phyloP scores from a whole-genome alignment of 176 grass and related monocot species.

The Musa beccarii region DNA sequence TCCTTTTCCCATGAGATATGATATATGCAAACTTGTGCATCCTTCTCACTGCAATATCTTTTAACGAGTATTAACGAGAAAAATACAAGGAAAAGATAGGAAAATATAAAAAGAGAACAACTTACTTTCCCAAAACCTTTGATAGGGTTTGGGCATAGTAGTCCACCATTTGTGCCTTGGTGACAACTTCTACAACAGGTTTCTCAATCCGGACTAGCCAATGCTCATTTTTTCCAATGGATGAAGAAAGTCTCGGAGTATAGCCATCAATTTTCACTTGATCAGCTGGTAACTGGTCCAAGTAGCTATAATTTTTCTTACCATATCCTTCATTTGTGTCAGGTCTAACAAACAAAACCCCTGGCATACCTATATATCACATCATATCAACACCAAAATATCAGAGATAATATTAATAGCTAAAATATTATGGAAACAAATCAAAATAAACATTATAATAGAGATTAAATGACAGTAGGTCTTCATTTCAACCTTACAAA shows the following conservation, averaged over 20 bases:
- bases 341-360: constrained; percentile 48
- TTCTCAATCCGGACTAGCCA: constrained; percentile 81
- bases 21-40: constrained; percentile 90
- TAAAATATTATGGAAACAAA: background rate
- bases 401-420: background rate
- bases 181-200: constrained; percentile 71
- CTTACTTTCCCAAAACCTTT: constrained; percentile 85
- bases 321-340: constrained; percentile 36
- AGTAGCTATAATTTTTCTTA: constrained; percentile 21
- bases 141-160: constrained; percentile 56
- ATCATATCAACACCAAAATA: constrained; percentile 5
- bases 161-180: constrained; percentile 82
- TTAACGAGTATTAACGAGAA: background rate
- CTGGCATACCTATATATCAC: constrained; percentile 31
- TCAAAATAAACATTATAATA: background rate
- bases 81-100: background rate
- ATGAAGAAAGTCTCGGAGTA: constrained; percentile 28
- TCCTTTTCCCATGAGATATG: constrained; percentile 67
- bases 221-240: constrained; percentile 39
- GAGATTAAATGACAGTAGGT: background rate
- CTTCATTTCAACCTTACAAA: background rate
- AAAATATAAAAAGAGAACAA: constrained; percentile 7
- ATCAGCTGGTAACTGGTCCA: constrained; percentile 7
- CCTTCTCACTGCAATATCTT: constrained; percentile 53
- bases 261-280: constrained; percentile 22